Base-by-base conservation (phyloP, 2,329 filamentous ascomycete genomes). In the Clathrospora elynae region DNA sequence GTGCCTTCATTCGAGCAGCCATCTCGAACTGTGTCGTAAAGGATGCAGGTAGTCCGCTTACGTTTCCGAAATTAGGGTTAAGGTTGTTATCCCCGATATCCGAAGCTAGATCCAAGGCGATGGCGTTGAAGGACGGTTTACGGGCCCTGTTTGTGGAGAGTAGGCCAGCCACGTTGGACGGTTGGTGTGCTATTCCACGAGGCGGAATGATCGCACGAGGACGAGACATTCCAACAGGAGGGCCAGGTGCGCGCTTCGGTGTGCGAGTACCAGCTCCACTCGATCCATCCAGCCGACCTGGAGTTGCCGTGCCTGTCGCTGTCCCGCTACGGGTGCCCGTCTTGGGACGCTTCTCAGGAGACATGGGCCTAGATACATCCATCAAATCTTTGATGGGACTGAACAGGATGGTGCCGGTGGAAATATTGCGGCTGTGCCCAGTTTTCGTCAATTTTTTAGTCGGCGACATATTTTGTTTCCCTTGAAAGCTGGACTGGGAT, bases 351-450 rank as follows among this genome's bases (percentile, higher is more conserved):
- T 57, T 61, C 4, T 59, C 53, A 4, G 66, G 64, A 6, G 66
- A 67, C 5, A 45, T 56, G 12, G 66, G 55, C 6, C 50, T 49
- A 5, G 73, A 70, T 2, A 71, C 55, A 2, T 70, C 62, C 5
- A 71, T 67, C 3, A 70, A 68, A 25, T 70, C 59, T 48, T 73
- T 61, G 68, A 57, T 57, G 5, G 90, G 90, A 22, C 88, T 90
- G 71, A 87, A 95, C 1, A 96, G 75, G 39, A 95, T 90, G 0
- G 91, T 96, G 56, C 85, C 89, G 13, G 84, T 87, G 0, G 91
- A 96, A 3, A 86, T 68, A 9, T 89, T 90, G 24, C 90, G 85
- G 41, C 73, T 79, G 59, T 96, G 90, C 4, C 75, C 51, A n/a
- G 53, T 55, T 26, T 62, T 70, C 34, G 34, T 39, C 9, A 53